Evolutionary conservation across 228 moss, liverwort and hornwort genomes (phyloP), one percentile per base, ranked within the genome.

Genomic region (Sphagnum magellanicum): DNA sequence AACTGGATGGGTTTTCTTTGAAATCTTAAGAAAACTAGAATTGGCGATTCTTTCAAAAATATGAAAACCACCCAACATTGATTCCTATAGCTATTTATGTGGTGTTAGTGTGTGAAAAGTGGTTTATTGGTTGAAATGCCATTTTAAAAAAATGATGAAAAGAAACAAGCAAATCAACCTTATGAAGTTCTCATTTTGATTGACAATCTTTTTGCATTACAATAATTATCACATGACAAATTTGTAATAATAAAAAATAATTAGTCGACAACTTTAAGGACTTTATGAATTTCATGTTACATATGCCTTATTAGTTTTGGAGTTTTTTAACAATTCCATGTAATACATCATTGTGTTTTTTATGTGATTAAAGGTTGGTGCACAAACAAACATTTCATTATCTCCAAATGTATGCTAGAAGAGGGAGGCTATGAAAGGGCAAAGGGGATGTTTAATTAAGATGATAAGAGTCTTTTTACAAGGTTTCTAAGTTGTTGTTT

Each of bases 71-170:
- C 32, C 32, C 32, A 32, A 32, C 32, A 1, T 32, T 32, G 32
- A 1, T 32, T 32, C 32, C 32, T 32, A 32, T 32, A 32, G 32
- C 1, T 32, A 32, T 32, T 32, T 32, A 32, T 32, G 32, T 32
- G 32, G 32, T 8, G 53, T 12, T 55, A 55, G 2, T 7, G 8
- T 55, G 53, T 55, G 53, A 7, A 1, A 32, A 1, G 53, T 55
- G 53, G 53, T 8, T 7, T 55, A 6, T 6, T 55, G 53, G 68
- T 68, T 63, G 60, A 66, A 84, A 92, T 89, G 89, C 85, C 67
- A 85, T 81, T 81, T 48, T 88, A 82, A 73, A 72, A 71, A 59
- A 87, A 88, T 63, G 92, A 92, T 71, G 88, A 85, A 68, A 92
- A 86, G 68, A 89, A 90, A 90, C 90, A 77, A 79, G 73, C 17